Evolutionary conservation across 495 filamentous ascomycete species (phyloP), one percentile per base, ranked within the genome.

Genomic region (Tuber umbilicatum): DNA sequence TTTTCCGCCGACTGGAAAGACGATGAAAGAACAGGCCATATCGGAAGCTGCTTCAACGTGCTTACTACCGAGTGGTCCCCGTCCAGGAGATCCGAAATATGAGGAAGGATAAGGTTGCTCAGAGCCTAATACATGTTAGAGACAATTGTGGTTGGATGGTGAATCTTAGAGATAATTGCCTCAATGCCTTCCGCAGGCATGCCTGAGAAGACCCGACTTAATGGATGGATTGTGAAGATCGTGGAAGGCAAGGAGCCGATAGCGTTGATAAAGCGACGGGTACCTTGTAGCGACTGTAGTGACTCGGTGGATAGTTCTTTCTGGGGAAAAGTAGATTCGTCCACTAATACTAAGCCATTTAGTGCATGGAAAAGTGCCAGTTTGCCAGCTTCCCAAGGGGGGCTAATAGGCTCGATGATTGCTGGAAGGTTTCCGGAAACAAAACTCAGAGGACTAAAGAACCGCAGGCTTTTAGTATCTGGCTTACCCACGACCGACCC

Each of bases 11-110:
- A 42, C 43, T 71, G 77, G 64, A 78, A 78, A 2, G 64, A 60
- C 23, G 55, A 27, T 37, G 75, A 71, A 64, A 78, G 72, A 35
- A 72, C 70, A 38, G 77, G 77, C 77, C 77, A 79, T 16, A 79
- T 78, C 7, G 77, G 77, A 72, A 79, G 75, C 17, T 78, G 41
- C 41, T 74, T 68, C 6, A 79, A 14, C 39, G 71, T 71, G 23
- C 1, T 0, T 10, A 27, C 67, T 14, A 64, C 69, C 50, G 69
- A 35, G 12, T 75, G 69, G 6, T 72, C 42, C 14, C 40, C 27
- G 23, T 42, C 60, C 19, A 74, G n/a, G 55, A 71, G 31, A 6
- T 27, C 60, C 41, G 77, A 78, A 10, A 67, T 70, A 17, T 35
- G 60, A 7, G 72, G 75, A n/a, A 74, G 60, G 42, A 79, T 60